phyloP scores from a whole-genome alignment of 2,329 filamentous ascomycete genomes.

The Cercospora canescens region DNA sequence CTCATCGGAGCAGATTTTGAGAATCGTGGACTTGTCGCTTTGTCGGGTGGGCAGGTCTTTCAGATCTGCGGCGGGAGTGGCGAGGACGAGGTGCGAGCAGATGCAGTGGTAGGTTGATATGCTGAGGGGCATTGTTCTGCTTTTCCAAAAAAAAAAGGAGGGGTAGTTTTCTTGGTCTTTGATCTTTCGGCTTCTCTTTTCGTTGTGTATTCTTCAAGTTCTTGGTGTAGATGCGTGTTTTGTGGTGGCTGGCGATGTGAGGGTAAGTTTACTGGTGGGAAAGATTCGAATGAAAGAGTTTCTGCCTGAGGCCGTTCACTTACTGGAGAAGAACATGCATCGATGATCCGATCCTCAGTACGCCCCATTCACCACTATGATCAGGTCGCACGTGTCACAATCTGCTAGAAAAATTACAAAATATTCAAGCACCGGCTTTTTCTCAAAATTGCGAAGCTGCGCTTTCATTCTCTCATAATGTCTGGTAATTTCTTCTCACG shows the following conservation, averaged over 20 bases:
- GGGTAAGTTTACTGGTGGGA: neutral
- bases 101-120: constrained; percentile 60
- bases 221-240: neutral
- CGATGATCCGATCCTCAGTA: neutral
- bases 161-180: neutral
- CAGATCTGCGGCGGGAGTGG: constrained; percentile 56
- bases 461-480: constrained; percentile 5
- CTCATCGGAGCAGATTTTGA: constrained; percentile 46
- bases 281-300: neutral
- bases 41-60: constrained; percentile 54
- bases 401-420: too few species aligned
- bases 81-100: constrained; percentile 65
- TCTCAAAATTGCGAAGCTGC: neutral
- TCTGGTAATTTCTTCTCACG: too few species aligned
- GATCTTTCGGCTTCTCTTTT: neutral
- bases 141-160: too few species aligned
- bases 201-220: neutral
- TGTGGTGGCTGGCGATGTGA: too few species aligned
- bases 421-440: neutral
- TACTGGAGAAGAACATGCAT: neutral
- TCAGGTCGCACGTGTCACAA: neutral
- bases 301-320: neutral
- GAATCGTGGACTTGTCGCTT: constrained; percentile 57
- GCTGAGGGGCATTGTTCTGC: neutral
- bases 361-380: neutral